A percentile compares a stretch with the other conserved stretches of the same genome.
These are phyloP conservation scores for Colletotrichum sp. DNA, from an alignment of 2,329 filamentous ascomycete species.

Conservation along the genomic window DNA sequence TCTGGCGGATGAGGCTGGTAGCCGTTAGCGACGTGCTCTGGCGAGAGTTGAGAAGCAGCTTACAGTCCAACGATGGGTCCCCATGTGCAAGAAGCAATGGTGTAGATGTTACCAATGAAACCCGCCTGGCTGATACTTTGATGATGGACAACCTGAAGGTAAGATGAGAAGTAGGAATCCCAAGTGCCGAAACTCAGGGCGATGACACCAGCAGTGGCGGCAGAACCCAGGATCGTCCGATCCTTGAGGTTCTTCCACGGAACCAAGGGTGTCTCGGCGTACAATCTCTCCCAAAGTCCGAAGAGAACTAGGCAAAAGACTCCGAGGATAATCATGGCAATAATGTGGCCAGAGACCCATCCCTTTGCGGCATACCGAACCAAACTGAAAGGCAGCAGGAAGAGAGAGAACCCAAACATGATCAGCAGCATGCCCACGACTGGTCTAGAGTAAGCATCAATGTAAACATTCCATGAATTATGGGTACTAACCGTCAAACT, in stretches of 20 bases:
- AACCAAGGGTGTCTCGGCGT: constrained; percentile 53
- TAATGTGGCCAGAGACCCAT: constrained; percentile 48
- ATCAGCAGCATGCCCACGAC: constrained; percentile 54
- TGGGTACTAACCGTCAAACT: constrained; percentile 30
- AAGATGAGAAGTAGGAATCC: constrained; percentile 43
- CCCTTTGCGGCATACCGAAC: constrained; percentile 43
- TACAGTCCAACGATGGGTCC: constrained; percentile 43
- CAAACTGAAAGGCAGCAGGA: constrained; percentile 64
- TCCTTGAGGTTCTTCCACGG: constrained; percentile 42
- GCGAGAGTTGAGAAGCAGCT: neutral
- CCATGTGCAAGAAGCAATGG: constrained; percentile 42
- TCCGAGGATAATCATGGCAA: constrained; percentile 40
- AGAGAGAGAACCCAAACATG: constrained; percentile 52
- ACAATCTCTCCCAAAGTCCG: constrained; percentile 44
- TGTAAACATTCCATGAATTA: fast-evolving
- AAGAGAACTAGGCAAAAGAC: constrained; percentile 6
- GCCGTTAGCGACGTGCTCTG: constrained; percentile 41
- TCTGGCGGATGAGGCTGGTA: constrained; percentile 39
- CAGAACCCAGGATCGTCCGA: constrained; percentile 26
- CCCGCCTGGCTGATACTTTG: constrained; percentile 29
- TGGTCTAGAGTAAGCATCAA: neutral
- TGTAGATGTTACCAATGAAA: constrained; percentile 37
- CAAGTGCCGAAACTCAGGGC: constrained; percentile 42
- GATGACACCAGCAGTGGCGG: constrained; percentile 45
- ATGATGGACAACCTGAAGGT: constrained; percentile 40